A percentile compares a stretch with the other conserved stretches of the same genome.
Conservation (phyloP, 805 yeast species). For the Phaffomyces opuntiae region DNA sequence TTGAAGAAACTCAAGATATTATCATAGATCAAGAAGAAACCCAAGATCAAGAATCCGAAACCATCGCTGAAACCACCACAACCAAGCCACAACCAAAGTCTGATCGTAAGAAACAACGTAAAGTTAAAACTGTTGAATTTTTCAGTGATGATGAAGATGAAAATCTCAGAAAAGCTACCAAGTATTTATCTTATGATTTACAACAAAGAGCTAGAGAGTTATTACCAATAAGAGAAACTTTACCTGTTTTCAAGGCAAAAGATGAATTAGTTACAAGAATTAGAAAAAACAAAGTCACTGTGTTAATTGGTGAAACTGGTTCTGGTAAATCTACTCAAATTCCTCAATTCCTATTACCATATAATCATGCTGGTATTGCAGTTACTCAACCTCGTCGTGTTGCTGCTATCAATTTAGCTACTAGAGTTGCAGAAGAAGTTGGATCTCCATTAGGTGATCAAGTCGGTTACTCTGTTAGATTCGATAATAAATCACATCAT, state of each 20-base stretch:
- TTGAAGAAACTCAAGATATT: not conserved
- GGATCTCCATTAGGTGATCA: constrained; percentile 71
- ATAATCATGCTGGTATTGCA: constrained; percentile 53
- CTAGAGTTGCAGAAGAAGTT: constrained; percentile 84
- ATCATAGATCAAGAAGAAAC: not conserved
- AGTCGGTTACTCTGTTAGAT: constrained; percentile 92
- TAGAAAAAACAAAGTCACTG: constrained; percentile 53
- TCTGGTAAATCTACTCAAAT: constrained; percentile 97
- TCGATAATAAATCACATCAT: constrained; percentile 59
- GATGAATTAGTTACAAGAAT: constrained; percentile 54
- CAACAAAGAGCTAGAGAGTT: constrained; percentile 35
- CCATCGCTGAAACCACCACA: not conserved
- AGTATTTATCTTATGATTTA: constrained; percentile 23
- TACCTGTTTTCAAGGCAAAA: constrained; percentile 75
- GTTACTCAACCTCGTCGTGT: constrained; percentile 97
- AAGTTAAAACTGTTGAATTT: constrained; percentile 29
- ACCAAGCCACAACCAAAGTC: constrained; percentile 1
- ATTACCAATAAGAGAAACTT: constrained; percentile 42
- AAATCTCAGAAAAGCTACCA: constrained; percentile 11
- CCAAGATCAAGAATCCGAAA: not conserved
- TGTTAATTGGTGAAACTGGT: constrained; percentile 94
- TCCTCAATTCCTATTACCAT: constrained; percentile 77
- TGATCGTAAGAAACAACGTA: constrained; percentile 6
- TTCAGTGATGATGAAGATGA: constrained; percentile 31
- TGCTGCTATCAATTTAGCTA: constrained; percentile 91